A percentile compares a stretch with the other conserved stretches of the same genome.
These are phyloP conservation scores for Arthrobotrys sinensis DNA, from an alignment of 2,329 filamentous ascomycete genomes.

Conservation along the genomic window DNA sequence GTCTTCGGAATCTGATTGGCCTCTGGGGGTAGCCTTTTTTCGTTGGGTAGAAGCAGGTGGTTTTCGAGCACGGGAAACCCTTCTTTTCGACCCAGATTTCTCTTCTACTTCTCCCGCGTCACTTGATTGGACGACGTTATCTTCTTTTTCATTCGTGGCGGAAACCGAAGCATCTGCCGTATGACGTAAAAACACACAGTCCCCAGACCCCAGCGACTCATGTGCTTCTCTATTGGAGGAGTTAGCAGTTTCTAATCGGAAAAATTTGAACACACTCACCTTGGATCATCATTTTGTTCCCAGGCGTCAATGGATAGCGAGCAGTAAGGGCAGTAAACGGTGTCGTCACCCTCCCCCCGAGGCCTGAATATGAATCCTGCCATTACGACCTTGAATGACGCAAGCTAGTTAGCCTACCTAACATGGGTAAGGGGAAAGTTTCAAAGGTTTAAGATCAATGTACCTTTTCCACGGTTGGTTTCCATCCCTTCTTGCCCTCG, in stretches of 20 bases:
- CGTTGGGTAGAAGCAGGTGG: slow-evolving; percentile 26
- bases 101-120: slow-evolving; percentile 18
- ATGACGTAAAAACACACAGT: slow-evolving; percentile 41
- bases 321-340: slow-evolving; percentile 93
- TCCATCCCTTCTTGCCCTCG: slow-evolving; percentile 88
- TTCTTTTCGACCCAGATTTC: slow-evolving; percentile 67
- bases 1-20: slow-evolving; percentile 58
- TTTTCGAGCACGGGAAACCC: slow-evolving; percentile 67
- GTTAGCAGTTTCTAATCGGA: slow-evolving; percentile 43
- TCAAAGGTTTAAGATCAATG: slow-evolving; percentile 52
- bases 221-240: slow-evolving; percentile 37
- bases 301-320: slow-evolving; percentile 90
- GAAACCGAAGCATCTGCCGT: background rate
- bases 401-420: background rate
- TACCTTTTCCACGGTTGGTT: slow-evolving; percentile 90
- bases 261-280: slow-evolving; percentile 69
- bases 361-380: slow-evolving; percentile 57
- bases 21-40: slow-evolving; percentile 63
- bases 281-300: slow-evolving; percentile 92
- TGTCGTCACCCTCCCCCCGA: slow-evolving; percentile 72
- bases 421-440: background rate
- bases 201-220: slow-evolving; percentile 30
- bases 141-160: background rate
- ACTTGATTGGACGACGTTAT: background rate
- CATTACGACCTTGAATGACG: slow-evolving; percentile 60